Percentiles rank a stretch among this genome's conserved stretches.
Conservation (phyloP, 2,329 filamentous ascomycete species). For the Apiospora saccharicola region DNA sequence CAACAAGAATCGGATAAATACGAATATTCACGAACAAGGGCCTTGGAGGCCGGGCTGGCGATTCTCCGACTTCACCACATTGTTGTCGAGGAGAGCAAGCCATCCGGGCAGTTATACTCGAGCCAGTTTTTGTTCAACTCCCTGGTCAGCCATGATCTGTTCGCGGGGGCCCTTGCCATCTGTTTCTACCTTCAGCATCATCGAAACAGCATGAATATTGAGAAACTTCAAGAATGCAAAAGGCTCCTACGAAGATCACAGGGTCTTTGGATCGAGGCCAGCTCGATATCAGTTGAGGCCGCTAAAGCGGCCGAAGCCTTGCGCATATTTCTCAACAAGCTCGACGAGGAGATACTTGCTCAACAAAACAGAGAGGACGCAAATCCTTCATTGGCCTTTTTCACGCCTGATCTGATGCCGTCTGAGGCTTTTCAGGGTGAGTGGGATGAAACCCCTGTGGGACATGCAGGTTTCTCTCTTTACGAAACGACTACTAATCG, state of each 20-base stretch:
- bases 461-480: neutral
- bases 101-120: conserved; percentile 24
- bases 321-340: conserved; percentile 6
- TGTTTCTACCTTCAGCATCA: conserved; percentile 27
- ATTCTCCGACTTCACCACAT: conserved; percentile 36
- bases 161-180: conserved; percentile 26
- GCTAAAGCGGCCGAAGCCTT: conserved; percentile 28
- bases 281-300: conserved; percentile 22
- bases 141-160: conserved; percentile 24
- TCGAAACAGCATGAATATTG: conserved; percentile 8
- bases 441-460: neutral
- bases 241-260: conserved; percentile 23
- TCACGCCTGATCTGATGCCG: neutral
- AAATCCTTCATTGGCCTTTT: neutral
- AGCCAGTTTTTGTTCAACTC: conserved; percentile 21
- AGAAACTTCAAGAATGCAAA: conserved; percentile 23
- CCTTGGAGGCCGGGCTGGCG: conserved; percentile 36
- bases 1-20: conserved; percentile 29
- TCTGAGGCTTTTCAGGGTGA: conserved; percentile 2
- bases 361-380: neutral
- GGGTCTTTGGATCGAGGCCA: conserved; percentile 26
- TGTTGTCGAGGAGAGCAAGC: conserved; percentile 35
- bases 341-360: conserved; percentile 8
- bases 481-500: neutral
- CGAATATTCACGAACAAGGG: conserved; percentile 37